These are phyloP conservation scores for Wickerhamiella dianesei DNA, from an alignment of 805 yeast species.

Conservation along the genomic window DNA sequence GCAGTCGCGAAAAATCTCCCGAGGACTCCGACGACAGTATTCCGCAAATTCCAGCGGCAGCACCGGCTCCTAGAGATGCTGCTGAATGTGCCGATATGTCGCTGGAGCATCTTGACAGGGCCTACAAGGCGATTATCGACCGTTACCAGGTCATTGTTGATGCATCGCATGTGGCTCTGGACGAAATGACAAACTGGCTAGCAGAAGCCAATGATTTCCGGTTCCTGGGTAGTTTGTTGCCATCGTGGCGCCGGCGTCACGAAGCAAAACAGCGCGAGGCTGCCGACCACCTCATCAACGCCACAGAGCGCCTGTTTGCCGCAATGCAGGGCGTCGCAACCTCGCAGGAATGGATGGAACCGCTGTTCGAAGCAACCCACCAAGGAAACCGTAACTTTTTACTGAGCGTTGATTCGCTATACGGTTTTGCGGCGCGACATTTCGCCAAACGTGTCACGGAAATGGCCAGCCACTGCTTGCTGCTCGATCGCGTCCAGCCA, in stretches of 20 bases:
- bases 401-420: conserved; percentile 9
- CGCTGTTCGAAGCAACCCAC: neutral
- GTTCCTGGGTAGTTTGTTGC: conserved; percentile 6
- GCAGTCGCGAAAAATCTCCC: neutral
- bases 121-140: neutral
- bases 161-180: conserved; percentile 11
- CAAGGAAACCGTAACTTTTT: neutral
- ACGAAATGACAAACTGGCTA: conserved; percentile 14
- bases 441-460: conserved; percentile 10
- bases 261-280: neutral
- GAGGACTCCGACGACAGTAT: neutral
- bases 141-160: conserved; percentile 11
- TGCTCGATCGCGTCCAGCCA: conserved; percentile 12
- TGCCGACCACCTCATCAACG: neutral
- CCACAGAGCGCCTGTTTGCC: neutral
- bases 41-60: neutral
- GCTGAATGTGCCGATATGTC: neutral
- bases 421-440: conserved; percentile 10
- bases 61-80: neutral
- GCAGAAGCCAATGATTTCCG: conserved; percentile 16
- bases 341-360: neutral
- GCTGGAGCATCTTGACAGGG: neutral
- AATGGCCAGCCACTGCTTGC: conserved; percentile 14
- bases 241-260: conserved; percentile 3
- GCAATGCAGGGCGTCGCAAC: neutral